These are phyloP conservation scores for Diaporthe longicolla DNA, from an alignment of 2,329 filamentous ascomycete genomes.

Conservation along the genomic window DNA sequence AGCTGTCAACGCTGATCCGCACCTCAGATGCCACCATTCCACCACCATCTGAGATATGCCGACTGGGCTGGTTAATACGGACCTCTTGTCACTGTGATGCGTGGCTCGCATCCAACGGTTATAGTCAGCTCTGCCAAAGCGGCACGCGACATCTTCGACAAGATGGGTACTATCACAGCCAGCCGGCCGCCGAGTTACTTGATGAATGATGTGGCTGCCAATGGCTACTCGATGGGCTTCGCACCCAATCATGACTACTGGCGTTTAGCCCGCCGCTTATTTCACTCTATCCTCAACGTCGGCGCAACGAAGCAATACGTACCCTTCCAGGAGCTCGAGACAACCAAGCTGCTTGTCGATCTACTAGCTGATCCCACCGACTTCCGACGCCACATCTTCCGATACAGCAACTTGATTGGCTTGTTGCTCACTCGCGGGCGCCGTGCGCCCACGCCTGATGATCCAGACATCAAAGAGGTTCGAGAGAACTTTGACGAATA, in stretches of 20 bases:
- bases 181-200: conserved; percentile 7
- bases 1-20: too few relatives aligned
- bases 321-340: conserved; percentile 10
- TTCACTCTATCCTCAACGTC: conserved; percentile 14
- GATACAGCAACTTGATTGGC: conserved; percentile 8
- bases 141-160: conserved; percentile 11
- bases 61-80: conserved; percentile 10
- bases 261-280: conserved; percentile 2
- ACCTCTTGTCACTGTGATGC: conserved; percentile 9
- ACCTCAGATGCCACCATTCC: conserved; percentile 1
- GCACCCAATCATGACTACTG: conserved; percentile 10
- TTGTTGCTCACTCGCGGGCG: not conserved
- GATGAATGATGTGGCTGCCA: not conserved
- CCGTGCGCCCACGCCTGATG: not conserved
- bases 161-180: conserved; percentile 10
- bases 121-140: not conserved
- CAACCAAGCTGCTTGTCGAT: not conserved
- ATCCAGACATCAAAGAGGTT: not conserved
- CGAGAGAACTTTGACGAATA: conserved; percentile 9
- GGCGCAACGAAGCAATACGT: conserved; percentile 9
- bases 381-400: conserved; percentile 5
- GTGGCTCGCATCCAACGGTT: not conserved
- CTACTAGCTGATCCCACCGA: not conserved
- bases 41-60: conserved; percentile 1
- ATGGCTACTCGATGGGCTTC: not conserved